Base-by-base conservation (phyloP, 306 rosid species). In the Quercus ilex region DNA sequence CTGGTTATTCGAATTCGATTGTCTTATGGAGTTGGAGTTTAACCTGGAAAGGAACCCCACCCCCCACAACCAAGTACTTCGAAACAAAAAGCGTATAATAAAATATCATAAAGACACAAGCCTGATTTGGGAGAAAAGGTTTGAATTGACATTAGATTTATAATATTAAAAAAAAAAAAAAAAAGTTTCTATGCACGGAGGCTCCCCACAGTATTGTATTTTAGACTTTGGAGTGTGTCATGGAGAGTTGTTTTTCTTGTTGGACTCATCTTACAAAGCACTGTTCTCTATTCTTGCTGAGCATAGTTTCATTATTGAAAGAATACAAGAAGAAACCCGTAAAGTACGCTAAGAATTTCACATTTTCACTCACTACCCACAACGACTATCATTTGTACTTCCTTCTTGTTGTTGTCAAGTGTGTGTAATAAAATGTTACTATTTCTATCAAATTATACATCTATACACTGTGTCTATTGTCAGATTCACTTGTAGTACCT, bases 271-370 rank as follows among this genome's bases (percentile, higher is more conserved):
- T 72, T 79, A 78, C 38, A 71, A 65, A 74, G 63, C 85, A 86
- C 92, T 84, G 71, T 91, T 88, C 79, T 77, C 88, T 78, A 83
- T 87, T 93, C 84, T 79, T 79, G 89, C 86, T 85, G 79, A 69
- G 52, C 87, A 86, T 86, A 89, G 87, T 87, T 86, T 59, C 89
- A 91, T 92, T 83, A 91, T 82, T 88, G 91, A 89, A 89, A 94
- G 85, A 89, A 60, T 87, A 92, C 97, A 90, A 91, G 77, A 65
- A 87, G 87, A 91, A 80, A 84, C 87, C 82, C 81, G 49, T 76
- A 21, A 87, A 74, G 69, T 64, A 82, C 56, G 71, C 80, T 33
- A 83, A 78, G 62, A 58, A 25, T 83, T 58, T 78, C 75, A 49
- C 63, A 19, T 74, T 82, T 67, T 82, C 74, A 64, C 77, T 78